Evolutionary conservation across 306 rosid genomes (phyloP), one percentile per base, ranked within the genome.

Genomic region (Gleditsia sinensis): DNA sequence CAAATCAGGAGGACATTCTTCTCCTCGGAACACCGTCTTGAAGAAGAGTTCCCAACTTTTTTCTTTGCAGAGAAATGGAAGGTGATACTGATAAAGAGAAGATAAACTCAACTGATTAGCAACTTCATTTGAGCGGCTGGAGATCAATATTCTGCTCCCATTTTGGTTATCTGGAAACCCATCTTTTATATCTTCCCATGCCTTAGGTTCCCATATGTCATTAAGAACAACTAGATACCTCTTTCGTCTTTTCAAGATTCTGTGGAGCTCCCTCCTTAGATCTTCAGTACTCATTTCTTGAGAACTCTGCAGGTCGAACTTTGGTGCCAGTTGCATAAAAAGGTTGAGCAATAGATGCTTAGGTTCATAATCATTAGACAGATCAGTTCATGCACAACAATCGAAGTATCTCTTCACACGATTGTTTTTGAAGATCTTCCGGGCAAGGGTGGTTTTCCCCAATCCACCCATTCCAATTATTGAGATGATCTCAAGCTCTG

Each of bases 61-160:
- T 3, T 67, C 45, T 24, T 49, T 0, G 0, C 1, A 7, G 1
- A 80, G 80, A 0, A 21, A 5, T 0, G 72, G 83, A 6, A 74
- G 76, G 0, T 16, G 0, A 27, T 75, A 40, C 0, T 55, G 20
- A 9, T 1, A 6, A 6, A 1, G 0, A 25, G 0, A 1, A 1
- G 9, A 0, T 0, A 42, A 24, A 27, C 54, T 39, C 7, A 14
- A 0, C 12, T 25, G 4, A 0, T 7, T 12, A 9, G 76, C 68
- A 7, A 80, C 51, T 2, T 39, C 9, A 3, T 13, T 9, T 0
- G 0, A 2, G 5, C 59, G 71, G 9, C 66, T 80, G 0, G 79
- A 74, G 23, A 80, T 67, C 7, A 80, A 5, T 56, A 79, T 66
- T 66, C 65, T 56, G 28, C 75, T 73, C 7, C 79, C 75, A 1